phyloP scores from a whole-genome alignment of 1,139 yeast species.

The Meyerozyma guilliermondii region DNA sequence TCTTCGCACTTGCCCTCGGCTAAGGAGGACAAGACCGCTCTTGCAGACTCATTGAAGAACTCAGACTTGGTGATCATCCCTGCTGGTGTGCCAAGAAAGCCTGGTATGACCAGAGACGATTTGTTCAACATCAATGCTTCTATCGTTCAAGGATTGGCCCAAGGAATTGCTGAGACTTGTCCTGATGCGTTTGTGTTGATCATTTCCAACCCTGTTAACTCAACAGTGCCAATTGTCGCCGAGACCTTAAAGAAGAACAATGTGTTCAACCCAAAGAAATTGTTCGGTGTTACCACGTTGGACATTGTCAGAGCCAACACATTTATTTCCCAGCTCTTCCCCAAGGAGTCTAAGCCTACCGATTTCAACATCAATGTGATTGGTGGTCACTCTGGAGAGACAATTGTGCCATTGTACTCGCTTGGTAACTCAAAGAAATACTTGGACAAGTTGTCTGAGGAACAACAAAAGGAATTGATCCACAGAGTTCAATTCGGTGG shows the following conservation, averaged over 20 bases:
- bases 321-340: constrained; percentile 69
- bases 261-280: constrained; percentile 84
- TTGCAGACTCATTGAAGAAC: constrained; percentile 69
- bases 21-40: constrained; percentile 68
- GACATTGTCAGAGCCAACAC: constrained; percentile 93
- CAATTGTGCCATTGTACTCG: constrained; percentile 92
- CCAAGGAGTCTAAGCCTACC: constrained; percentile 53
- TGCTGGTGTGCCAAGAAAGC: constrained; percentile 99
- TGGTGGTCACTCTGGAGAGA: constrained; percentile 98
- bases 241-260: constrained; percentile 85
- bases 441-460: constrained; percentile 18
- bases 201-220: constrained; percentile 96
- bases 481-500: constrained; percentile 98
- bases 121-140: constrained; percentile 96
- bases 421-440: constrained; percentile 29
- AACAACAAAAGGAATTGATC: constrained; percentile 53
- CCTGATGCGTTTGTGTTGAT: constrained; percentile 87
- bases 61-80: constrained; percentile 91
- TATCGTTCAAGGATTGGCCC: constrained; percentile 87
- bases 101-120: constrained; percentile 99
- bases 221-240: constrained; percentile 96
- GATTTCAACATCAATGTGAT: constrained; percentile 75
- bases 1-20: constrained; percentile 71
- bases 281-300: constrained; percentile 96
- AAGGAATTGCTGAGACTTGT: constrained; percentile 78